These are phyloP conservation scores for Phylloporus sp. DNA, from an alignment of 1,284 basidiomycete species.

Conservation along the genomic window DNA sequence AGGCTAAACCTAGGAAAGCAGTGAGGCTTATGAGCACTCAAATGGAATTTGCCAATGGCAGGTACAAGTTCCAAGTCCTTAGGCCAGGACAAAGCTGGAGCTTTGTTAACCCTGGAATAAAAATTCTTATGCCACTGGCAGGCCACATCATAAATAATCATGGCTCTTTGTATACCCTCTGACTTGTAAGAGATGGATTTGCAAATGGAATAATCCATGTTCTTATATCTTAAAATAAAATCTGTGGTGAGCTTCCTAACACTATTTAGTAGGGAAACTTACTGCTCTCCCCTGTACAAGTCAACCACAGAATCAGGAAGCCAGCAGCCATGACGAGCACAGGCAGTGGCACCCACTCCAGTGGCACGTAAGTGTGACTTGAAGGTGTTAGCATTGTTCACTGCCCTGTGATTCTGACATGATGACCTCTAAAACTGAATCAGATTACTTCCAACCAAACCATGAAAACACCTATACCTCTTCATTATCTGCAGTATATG, in stretches of 20 bases:
- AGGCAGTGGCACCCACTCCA: constrained; percentile 1
- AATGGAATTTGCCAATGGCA: neutral
- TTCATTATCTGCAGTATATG: constrained; percentile 1
- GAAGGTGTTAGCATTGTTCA: constrained; percentile 11
- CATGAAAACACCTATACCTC: constrained; percentile 6
- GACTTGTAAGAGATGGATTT: constrained; percentile 16
- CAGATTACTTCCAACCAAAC: too few species aligned
- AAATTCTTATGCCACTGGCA: constrained; percentile 22
- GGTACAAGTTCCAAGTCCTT: neutral
- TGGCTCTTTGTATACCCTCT: neutral
- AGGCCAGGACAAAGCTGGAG: neutral
- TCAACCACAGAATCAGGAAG: neutral
- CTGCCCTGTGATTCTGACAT: constrained; percentile 20
- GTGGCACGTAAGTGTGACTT: constrained; percentile 14
- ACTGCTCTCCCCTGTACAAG: neutral
- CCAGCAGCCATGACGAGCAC: constrained; percentile 11
- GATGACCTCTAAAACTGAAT: neutral
- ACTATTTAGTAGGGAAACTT: neutral
- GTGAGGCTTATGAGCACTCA: neutral
- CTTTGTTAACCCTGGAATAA: neutral
- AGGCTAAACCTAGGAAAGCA: neutral
- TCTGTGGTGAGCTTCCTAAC: too few species aligned
- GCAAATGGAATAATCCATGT: constrained; percentile 27
- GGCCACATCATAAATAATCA: neutral
- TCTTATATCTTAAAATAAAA: constrained; percentile 11